Conservation (phyloP, 768 basidiomycete genomes). For the Pulveroboletus sp. region DNA sequence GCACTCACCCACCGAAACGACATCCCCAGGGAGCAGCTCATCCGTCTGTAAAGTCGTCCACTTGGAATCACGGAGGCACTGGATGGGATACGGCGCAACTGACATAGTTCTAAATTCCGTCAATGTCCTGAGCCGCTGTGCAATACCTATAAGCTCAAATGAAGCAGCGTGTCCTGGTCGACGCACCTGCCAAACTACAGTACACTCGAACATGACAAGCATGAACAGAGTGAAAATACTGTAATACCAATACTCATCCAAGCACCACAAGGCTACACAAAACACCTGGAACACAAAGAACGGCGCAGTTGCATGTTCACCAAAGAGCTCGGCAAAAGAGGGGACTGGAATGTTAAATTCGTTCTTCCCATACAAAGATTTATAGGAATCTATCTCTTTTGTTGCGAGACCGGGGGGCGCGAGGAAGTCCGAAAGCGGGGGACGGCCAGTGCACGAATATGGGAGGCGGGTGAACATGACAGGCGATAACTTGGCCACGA, state of each 20-base stretch:
- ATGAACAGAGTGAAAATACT: conserved; percentile 97
- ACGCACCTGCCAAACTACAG: conserved; percentile 94
- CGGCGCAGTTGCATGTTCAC: conserved; percentile 94
- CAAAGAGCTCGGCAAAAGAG: conserved; percentile 85
- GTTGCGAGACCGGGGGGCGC: conserved; percentile 51
- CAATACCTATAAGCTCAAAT: background rate
- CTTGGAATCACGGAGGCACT: conserved; percentile 70
- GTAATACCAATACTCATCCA: conserved; percentile 99
- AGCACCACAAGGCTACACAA: conserved; percentile 94
- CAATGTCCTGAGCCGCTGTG: conserved; percentile 84
- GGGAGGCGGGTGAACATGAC: conserved; percentile 73
- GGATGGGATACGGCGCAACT: conserved; percentile 83
- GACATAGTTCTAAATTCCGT: conserved; percentile 98
- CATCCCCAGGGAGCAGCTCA: conserved; percentile 85
- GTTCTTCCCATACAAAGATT: conserved; percentile 81
- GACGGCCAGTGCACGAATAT: conserved; percentile 76
- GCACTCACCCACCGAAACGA: conserved; percentile 72
- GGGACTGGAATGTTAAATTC: conserved; percentile 98
- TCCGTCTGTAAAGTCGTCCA: conserved; percentile 85
- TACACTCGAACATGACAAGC: conserved; percentile 97
- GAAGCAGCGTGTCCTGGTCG: background rate
- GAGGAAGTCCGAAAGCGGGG: conserved; percentile 63
- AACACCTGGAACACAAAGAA: conserved; percentile 99
- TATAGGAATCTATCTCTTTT: conserved; percentile 45
- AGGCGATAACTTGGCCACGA: conserved; percentile 53